Percentiles rank a stretch among this genome's conserved stretches.
Evolutionary conservation across 139 green algal genomes (phyloP).

Genomic region (Coelastrella sp.): DNA sequence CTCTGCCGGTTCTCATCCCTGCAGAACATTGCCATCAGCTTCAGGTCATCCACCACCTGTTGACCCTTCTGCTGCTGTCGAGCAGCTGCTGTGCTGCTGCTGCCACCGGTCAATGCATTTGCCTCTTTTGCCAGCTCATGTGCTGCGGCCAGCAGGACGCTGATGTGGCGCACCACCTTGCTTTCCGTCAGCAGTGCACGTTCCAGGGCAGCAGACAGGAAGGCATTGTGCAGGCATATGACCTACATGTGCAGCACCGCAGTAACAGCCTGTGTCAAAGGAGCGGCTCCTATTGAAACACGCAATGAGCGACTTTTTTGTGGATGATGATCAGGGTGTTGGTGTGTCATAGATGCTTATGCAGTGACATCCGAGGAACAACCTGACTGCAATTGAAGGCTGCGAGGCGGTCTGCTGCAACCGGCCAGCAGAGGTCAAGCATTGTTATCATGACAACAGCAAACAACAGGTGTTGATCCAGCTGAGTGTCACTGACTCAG

Average conservation of each 20-base stretch:
- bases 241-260: constrained; percentile 2
- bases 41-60: background rate
- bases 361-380: too few relatives aligned
- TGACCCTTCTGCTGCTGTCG: background rate
- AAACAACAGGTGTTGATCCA: too few relatives aligned
- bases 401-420: too few relatives aligned
- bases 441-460: too few relatives aligned
- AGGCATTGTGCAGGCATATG: constrained; percentile 28
- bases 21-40: constrained; percentile 24
- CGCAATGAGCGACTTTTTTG: too few relatives aligned
- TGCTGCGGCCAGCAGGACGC: constrained; percentile 2
- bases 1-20: background rate
- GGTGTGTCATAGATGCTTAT: too few relatives aligned
- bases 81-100: background rate
- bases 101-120: background rate
- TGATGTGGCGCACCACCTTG: constrained; percentile 22
- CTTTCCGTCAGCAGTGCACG: constrained; percentile 20
- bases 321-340: too few relatives aligned
- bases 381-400: too few relatives aligned
- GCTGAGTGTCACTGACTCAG: too few relatives aligned
- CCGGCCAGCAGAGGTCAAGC: too few relatives aligned
- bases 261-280: background rate
- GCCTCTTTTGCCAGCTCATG: background rate
- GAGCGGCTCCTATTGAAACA: too few relatives aligned
- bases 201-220: constrained; percentile 33